phyloP scores from a whole-genome alignment of 208 protist genomes.

The Leishmania tropica region DNA sequence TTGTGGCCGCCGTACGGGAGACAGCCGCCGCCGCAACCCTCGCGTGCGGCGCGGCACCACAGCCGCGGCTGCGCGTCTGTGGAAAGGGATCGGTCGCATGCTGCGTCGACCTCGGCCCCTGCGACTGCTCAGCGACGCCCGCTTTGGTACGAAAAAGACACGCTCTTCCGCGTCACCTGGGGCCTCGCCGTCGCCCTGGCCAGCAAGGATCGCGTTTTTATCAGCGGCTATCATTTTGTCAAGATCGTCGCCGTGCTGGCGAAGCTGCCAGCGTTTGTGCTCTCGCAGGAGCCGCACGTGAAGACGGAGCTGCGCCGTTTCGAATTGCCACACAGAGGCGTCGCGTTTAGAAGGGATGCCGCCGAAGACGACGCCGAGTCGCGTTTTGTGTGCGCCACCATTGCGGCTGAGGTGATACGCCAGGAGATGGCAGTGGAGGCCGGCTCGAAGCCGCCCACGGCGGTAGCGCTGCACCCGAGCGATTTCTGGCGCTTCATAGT shows the following conservation, averaged over 20 bases:
- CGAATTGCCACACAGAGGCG: neutral
- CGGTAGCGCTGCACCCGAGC: constrained; percentile 33
- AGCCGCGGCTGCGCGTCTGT: neutral
- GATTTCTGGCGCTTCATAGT: constrained; percentile 81
- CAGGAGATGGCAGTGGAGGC: constrained; percentile 15
- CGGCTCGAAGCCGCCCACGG: neutral
- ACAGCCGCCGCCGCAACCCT: neutral
- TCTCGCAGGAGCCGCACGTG: constrained; percentile 35
- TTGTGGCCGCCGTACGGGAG: constrained; percentile 45
- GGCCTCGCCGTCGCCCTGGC: constrained; percentile 51
- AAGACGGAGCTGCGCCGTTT: constrained; percentile 11
- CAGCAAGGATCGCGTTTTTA: constrained; percentile 53
- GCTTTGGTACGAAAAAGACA: constrained; percentile 41
- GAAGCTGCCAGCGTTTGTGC: constrained; percentile 51
- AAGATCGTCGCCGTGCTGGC: constrained; percentile 68
- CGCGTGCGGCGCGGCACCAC: neutral
- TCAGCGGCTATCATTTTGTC: constrained; percentile 79
- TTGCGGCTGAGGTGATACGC: constrained; percentile 1
- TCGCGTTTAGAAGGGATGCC: neutral
- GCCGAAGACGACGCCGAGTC: neutral
- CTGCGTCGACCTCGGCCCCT: neutral
- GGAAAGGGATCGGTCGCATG: neutral
- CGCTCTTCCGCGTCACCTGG: constrained; percentile 50
- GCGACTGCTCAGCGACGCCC: neutral
- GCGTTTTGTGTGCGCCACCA: constrained; percentile 8